A percentile compares a stretch with the other conserved stretches of the same genome.
These are phyloP conservation scores for Sinapis alba DNA, from an alignment of 441 rosid species.

Conservation along the genomic window DNA sequence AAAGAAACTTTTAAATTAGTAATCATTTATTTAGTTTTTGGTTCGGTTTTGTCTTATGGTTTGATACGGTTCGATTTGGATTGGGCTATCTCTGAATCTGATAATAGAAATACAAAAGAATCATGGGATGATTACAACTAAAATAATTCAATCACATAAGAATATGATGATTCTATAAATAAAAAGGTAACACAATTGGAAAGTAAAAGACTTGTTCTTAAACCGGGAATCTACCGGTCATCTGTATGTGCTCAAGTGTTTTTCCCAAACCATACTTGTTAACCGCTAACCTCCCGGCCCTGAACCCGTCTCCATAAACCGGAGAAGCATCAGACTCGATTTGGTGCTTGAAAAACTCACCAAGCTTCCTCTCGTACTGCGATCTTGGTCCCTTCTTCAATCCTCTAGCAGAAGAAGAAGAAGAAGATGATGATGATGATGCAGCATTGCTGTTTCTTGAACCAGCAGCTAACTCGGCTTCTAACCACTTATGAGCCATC, in stretches of 20 bases:
- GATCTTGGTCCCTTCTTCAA: conserved; percentile 46
- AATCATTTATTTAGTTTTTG: not conserved
- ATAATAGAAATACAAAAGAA: conserved; percentile 27
- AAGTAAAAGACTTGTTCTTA: conserved; percentile 38
- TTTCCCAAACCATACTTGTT: conserved; percentile 55
- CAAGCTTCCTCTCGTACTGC: conserved; percentile 61
- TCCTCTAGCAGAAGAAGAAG: conserved; percentile 37
- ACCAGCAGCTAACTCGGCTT: conserved; percentile 46
- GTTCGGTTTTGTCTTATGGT: not conserved
- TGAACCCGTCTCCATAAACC: conserved; percentile 76
- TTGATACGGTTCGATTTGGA: not conserved
- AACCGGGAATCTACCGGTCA: conserved; percentile 62
- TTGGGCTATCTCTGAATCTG: not conserved
- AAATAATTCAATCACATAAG: conserved; percentile 13
- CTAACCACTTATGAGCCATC: conserved; percentile 82
- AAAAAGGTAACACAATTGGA: conserved; percentile 2
- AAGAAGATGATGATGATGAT: conserved; percentile 39
- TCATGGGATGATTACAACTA: conserved; percentile 10
- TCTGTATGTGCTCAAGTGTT: conserved; percentile 70
- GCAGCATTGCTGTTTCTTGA: conserved; percentile 39
- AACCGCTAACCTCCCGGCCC: conserved; percentile 67
- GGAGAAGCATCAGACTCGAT: conserved; percentile 72
- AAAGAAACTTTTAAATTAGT: conserved; percentile 5
- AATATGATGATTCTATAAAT: conserved; percentile 29
- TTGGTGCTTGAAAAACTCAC: conserved; percentile 73